A percentile compares a stretch with the other conserved stretches of the same genome.
These are phyloP conservation scores for Torulaspora gathmanii DNA, from an alignment of 805 yeast genomes.

Conservation along the genomic window DNA sequence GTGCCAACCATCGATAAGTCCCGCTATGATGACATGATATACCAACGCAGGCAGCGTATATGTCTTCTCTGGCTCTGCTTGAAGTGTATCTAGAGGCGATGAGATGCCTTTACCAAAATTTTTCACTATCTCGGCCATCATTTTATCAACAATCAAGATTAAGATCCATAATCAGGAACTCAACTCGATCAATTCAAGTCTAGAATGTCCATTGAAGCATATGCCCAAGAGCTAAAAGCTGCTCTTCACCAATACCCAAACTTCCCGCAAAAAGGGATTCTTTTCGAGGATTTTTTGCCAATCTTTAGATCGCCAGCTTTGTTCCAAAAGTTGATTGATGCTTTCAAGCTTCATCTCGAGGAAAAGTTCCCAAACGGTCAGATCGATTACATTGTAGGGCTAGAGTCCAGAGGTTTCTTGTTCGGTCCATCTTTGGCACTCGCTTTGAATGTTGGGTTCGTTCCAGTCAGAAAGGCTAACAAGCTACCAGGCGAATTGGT, in stretches of 20 bases:
- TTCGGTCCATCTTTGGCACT: slow-evolving; percentile 95
- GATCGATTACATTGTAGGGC: slow-evolving; percentile 86
- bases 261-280: slow-evolving; percentile 88
- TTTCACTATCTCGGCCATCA: not conserved
- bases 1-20: not conserved
- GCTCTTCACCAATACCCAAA: slow-evolving; percentile 78
- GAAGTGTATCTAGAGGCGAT: not conserved
- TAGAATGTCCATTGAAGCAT: slow-evolving; percentile 28
- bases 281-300: slow-evolving; percentile 95
- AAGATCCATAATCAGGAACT: not conserved
- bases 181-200: not conserved
- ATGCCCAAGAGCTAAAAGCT: slow-evolving; percentile 46
- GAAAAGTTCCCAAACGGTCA: slow-evolving; percentile 48
- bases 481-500: slow-evolving; percentile 85
- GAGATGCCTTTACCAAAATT: not conserved
- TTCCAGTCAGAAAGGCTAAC: slow-evolving; percentile 93
- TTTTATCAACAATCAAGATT: too few species aligned
- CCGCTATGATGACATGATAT: not conserved
- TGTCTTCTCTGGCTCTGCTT: not conserved
- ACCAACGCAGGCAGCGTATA: not conserved
- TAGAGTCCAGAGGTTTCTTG: slow-evolving; percentile 94
- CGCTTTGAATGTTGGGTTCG: slow-evolving; percentile 82
- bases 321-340: slow-evolving; percentile 75
- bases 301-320: slow-evolving; percentile 77
- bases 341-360: slow-evolving; percentile 71